These are phyloP conservation scores for Fusarium mexicanum DNA, from an alignment of 2,329 filamentous ascomycete species.

Conservation along the genomic window DNA sequence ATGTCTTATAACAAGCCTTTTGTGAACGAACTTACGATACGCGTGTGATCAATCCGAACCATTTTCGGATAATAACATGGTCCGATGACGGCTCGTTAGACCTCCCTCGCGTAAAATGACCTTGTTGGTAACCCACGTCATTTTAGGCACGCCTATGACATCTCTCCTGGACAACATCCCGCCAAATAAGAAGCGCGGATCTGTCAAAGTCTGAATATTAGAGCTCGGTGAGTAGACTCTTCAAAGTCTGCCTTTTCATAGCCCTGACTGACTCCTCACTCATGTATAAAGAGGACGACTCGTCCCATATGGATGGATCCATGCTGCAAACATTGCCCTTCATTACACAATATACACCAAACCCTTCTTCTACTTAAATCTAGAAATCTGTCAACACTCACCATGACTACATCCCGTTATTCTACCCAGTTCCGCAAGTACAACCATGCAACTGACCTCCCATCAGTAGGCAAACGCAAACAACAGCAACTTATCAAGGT, in stretches of 20 bases:
- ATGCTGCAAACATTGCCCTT: not conserved
- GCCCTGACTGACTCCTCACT: not conserved
- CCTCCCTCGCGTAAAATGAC: not conserved
- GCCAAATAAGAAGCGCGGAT: not conserved
- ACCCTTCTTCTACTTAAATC: not conserved
- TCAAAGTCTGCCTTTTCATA: not conserved
- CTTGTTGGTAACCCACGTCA: not conserved
- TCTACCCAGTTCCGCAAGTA: no score
- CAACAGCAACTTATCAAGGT: no score
- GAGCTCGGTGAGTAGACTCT: fast-evolving
- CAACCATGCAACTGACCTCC: not conserved
- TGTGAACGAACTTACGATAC: not conserved
- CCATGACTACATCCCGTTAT: not conserved
- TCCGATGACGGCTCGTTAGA: no score
- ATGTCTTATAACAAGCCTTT: not conserved
- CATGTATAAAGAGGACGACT: not conserved
- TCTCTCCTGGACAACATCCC: fast-evolving
- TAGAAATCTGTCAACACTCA: fast-evolving
- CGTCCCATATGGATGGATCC: not conserved
- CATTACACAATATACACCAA: not conserved
- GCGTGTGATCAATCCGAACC: fast-evolving
- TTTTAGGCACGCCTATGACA: fast-evolving
- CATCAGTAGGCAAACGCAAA: not conserved
- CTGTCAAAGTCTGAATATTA: not conserved
- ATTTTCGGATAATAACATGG: fast-evolving